Base-by-base conservation (phyloP, 345 rosid genomes). In the Gossypium longicalyx region DNA sequence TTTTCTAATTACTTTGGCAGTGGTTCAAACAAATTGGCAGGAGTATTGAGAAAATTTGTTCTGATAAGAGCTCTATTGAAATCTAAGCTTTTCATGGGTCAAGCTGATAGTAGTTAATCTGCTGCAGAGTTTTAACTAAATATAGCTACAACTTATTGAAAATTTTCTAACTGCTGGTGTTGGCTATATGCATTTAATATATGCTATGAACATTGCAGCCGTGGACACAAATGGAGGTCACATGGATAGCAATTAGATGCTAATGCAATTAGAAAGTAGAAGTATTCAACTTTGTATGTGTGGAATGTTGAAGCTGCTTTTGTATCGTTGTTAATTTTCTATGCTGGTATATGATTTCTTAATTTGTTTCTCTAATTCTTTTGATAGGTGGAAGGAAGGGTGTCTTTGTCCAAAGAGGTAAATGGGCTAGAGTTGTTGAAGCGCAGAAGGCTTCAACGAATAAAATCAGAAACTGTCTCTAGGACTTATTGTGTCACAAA, bases 351-450 rank as follows among this genome's bases (percentile, higher is more conserved):
- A 34, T 38, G 51, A 74, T 54, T 25, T 67, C 23, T 54, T 25
- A 47, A n/a, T 52, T 61, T 77, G 59, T 72, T 78, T 44, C 58
- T 76, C 52, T 64, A 15, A 48, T 23, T 54, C 25, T 68, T 81
- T 74, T 76, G 72, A 57, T 87, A 95, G 99, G 99, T 90, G 89
- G 98, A 95, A 85, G 93, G 99, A 81, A 87, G 97, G 86, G 90
- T 83, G 48, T 85, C 88, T 69, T 78, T 85, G 79, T 85, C 97
- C 2, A 89, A 86, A 81, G 96, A 91, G 80, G 89, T 84, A 56
- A 89, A 86, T 85, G 90, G 93, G 72, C 77, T 90, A 76, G 97
- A 96, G 76, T 83, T 71, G 76, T 84, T 96, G 87, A 96, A 92
- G 87, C 90, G 83, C 70, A 96, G 88, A 81, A 87, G 93, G 87